Percentiles rank a stretch among this genome's conserved stretches.
phyloP scores from a whole-genome alignment of 2,329 filamentous ascomycete genomes.

The Colletotrichum phormii region DNA sequence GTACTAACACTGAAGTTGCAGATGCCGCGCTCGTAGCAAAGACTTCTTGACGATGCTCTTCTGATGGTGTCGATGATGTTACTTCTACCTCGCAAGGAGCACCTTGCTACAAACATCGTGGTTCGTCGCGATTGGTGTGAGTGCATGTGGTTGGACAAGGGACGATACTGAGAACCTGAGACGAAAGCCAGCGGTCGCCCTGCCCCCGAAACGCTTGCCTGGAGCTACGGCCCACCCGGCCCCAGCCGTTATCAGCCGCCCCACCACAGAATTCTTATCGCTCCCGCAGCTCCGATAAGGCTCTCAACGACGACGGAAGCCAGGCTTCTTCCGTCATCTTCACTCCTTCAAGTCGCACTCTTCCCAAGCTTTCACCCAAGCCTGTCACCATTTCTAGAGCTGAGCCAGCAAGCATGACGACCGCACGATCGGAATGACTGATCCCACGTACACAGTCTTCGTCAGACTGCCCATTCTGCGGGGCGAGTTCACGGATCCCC shows the following conservation, averaged over 20 bases:
- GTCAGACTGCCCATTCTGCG: constrained; percentile 90
- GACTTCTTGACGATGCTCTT: neutral
- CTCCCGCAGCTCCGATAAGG: constrained; percentile 36
- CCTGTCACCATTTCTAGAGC: constrained; percentile 26
- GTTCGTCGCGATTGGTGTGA: too few species aligned
- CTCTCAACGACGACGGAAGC: constrained; percentile 11
- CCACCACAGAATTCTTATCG: constrained; percentile 25
- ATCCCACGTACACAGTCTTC: constrained; percentile 78
- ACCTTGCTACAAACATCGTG: neutral
- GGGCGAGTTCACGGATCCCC: constrained; percentile 90
- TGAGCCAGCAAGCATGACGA: constrained; percentile 32
- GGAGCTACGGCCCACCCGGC: neutral
- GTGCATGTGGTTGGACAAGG: neutral
- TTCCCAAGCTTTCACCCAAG: constrained; percentile 11
- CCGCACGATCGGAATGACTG: constrained; percentile 52
- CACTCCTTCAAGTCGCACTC: neutral
- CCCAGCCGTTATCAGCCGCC: constrained; percentile 8
- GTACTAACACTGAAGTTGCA: neutral
- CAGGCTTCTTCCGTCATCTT: constrained; percentile 32
- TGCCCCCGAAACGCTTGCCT: neutral
- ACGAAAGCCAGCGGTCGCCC: neutral
- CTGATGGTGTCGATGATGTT: neutral
- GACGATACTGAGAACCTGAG: neutral
- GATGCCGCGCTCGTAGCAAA: neutral
- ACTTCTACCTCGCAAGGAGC: neutral